Conservation (phyloP, 768 basidiomycete species). For the Amanita polypyramis region DNA sequence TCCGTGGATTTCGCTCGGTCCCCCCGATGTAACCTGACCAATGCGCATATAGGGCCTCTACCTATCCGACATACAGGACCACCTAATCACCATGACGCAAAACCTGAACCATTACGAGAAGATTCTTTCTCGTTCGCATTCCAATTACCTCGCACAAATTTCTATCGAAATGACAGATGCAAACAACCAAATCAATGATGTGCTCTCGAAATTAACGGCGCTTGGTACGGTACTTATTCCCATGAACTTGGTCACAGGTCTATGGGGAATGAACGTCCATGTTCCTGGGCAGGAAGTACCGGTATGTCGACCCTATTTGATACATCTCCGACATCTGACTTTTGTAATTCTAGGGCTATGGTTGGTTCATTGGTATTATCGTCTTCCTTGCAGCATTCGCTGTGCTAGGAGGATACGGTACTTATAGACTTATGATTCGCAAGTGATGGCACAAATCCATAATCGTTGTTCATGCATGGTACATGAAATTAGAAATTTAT, state of each 20-base stretch:
- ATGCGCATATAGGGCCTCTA: constrained; percentile 62
- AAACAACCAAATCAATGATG: constrained; percentile 99
- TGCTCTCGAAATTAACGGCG: constrained; percentile 92
- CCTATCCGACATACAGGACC: constrained; percentile 96
- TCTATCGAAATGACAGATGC: constrained; percentile 99
- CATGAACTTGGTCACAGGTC: constrained; percentile 93
- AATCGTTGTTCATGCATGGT: constrained; percentile 11
- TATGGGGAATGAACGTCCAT: constrained; percentile 97
- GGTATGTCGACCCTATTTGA: constrained; percentile 21
- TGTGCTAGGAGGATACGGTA: constrained; percentile 66
- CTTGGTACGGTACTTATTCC: constrained; percentile 96
- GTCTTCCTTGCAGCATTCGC: constrained; percentile 75
- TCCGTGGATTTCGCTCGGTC: constrained; percentile 22
- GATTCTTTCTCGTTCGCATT: constrained; percentile 96
- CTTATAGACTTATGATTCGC: constrained; percentile 66
- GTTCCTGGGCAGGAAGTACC: constrained; percentile 74
- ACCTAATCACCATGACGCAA: constrained; percentile 99
- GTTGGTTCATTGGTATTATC: constrained; percentile 88
- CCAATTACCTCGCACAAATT: constrained; percentile 98
- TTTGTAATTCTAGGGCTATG: constrained; percentile 32
- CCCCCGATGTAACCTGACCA: neutral
- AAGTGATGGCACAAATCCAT: constrained; percentile 16
- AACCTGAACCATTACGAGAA: constrained; percentile 99
- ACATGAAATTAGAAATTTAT: constrained; percentile 1
- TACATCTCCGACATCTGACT: neutral